Evolutionary conservation across 768 basidiomycete genomes (phyloP).

Genomic region (Dacryopinax spathularia): DNA sequence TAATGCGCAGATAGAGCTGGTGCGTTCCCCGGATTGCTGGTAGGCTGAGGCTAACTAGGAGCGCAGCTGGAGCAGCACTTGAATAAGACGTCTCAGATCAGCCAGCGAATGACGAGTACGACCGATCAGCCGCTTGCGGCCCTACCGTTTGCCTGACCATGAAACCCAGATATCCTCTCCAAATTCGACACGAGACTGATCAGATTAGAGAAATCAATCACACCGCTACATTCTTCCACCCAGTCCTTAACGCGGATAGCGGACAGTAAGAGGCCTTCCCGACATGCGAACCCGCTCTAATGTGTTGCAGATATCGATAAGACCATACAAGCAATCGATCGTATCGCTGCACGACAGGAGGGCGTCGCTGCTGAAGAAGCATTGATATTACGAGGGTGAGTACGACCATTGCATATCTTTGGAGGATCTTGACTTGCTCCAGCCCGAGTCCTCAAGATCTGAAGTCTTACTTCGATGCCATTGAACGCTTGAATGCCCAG

Average conservation of each 20-base stretch:
- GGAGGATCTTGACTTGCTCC: constrained; percentile 6
- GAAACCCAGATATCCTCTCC: constrained; percentile 54
- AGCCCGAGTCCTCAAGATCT: constrained; percentile 63
- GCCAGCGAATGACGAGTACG: constrained; percentile 74
- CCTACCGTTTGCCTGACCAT: constrained; percentile 16
- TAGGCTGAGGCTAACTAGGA: background rate
- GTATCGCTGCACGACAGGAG: constrained; percentile 59
- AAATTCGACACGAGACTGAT: constrained; percentile 72
- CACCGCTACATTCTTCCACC: constrained; percentile 66
- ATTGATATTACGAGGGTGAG: constrained; percentile 61
- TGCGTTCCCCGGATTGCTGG: constrained; percentile 19
- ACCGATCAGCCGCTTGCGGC: constrained; percentile 6
- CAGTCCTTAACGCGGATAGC: constrained; percentile 58
- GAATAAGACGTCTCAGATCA: constrained; percentile 71
- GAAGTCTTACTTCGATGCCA: constrained; percentile 48
- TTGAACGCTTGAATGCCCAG: constrained; percentile 63
- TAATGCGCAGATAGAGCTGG: constrained; percentile 62
- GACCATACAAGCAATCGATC: constrained; percentile 62
- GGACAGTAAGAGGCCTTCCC: constrained; percentile 41
- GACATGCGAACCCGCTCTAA: background rate
- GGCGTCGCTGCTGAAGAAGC: constrained; percentile 67
- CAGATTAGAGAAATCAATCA: constrained; percentile 71
- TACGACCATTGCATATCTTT: background rate
- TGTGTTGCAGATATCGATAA: constrained; percentile 55
- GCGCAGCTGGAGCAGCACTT: constrained; percentile 74